Evolutionary conservation across 2,329 filamentous ascomycete genomes (phyloP).

Genomic region (Ilyonectria robusta): DNA sequence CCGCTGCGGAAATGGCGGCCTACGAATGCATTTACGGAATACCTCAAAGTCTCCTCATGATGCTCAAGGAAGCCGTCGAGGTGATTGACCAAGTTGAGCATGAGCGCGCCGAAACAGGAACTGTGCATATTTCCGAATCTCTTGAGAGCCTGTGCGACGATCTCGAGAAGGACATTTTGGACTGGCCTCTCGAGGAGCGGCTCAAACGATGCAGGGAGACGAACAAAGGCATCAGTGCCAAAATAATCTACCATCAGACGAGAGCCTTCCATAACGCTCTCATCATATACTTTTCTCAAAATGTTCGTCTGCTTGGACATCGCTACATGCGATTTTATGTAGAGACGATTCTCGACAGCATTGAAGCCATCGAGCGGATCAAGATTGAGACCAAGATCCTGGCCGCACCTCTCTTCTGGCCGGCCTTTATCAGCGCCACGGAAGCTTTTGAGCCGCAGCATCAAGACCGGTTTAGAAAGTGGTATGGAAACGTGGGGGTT

Average conservation of each 20-base stretch:
- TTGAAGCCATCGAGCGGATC: constrained; percentile 42
- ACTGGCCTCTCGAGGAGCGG: constrained; percentile 24
- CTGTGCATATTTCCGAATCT: neutral
- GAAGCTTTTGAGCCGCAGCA: constrained; percentile 39
- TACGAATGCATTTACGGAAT: constrained; percentile 34
- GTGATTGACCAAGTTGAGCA: constrained; percentile 27
- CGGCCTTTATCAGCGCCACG: constrained; percentile 41
- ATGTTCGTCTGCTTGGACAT: constrained; percentile 34
- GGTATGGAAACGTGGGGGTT: constrained; percentile 36
- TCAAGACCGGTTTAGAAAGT: constrained; percentile 37
- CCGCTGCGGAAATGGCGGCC: constrained; percentile 18
- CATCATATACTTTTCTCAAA: constrained; percentile 46
- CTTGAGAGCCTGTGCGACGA: constrained; percentile 19
- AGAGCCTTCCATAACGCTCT: constrained; percentile 45
- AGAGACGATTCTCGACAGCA: constrained; percentile 33
- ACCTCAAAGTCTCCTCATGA: constrained; percentile 13
- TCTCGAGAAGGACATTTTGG: constrained; percentile 29
- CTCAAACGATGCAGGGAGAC: constrained; percentile 15
- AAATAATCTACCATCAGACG: constrained; percentile 33
- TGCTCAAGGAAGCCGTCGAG: constrained; percentile 26
- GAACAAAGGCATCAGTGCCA: constrained; percentile 22
- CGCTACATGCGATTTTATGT: constrained; percentile 38
- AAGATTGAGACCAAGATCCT: constrained; percentile 36
- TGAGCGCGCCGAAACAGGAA: constrained; percentile 12
- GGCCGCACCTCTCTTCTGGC: constrained; percentile 44